Evolutionary conservation across 805 yeast genomes (phyloP), one percentile per base, ranked within the genome.

Genomic region (Maudiozyma barnettii): DNA sequence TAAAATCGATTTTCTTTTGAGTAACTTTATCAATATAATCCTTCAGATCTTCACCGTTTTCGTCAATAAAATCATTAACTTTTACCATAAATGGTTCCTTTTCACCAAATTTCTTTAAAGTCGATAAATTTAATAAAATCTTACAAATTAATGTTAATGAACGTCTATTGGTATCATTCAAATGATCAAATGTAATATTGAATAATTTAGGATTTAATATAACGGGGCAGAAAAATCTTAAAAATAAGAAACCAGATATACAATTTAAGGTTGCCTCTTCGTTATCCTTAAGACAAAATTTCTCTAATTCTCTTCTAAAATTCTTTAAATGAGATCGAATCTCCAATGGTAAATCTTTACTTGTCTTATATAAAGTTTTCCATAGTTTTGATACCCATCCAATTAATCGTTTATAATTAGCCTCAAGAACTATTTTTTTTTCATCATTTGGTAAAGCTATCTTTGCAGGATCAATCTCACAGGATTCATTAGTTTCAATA

Each of bases 151-250:
- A 65, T 0, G 95, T 88, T 41, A 91, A 65, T 0, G 95, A 84
- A 49, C 95, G 72, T 53, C 88, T 90, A 1, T 81, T 72, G 10
- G 72, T 72, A 1, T 89, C 87, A 8, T 80, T 73, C 49, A 88
- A 87, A 54, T 85, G 91, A 35, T 76, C 72, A 45, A 77, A 74
- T 0, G 87, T 77, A 44, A 93, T 69, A 50, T 81, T 80, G 62
- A 88, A 89, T 43, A 90, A 64, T 57, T 87, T 88, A 0, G 99
- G 99, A 57, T 88, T 90, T 59, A 93, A 67, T 26, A 91, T 76
- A 0, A 96, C 95, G 0, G 99, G 98, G 57, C 96, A 89, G 53
- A 89, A 76, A 63, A 82, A 86, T 50, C 96, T 70, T 50, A 91
- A 67, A 61, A 91, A 93, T 12, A 91, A 68, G 57, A 93, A 85